phyloP scores from a whole-genome alignment of 2,329 filamentous ascomycete genomes.

The Blastomyces percursus region DNA sequence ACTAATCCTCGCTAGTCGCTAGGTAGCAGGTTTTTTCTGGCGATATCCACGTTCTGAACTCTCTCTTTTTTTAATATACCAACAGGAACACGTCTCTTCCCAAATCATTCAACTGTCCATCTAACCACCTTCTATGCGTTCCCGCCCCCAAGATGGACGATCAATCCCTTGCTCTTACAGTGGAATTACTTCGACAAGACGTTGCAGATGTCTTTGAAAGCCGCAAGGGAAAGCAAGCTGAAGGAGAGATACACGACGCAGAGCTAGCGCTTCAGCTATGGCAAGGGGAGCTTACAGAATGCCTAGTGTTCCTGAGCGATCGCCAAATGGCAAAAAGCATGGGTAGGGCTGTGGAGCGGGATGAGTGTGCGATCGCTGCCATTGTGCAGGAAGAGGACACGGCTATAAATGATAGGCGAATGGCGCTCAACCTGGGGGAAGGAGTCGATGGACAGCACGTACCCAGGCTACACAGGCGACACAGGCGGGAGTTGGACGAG shows the following conservation, averaged over 20 bases:
- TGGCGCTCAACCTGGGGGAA: neutral
- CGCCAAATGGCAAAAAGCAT: constrained; percentile 1
- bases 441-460: neutral
- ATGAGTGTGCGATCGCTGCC: neutral
- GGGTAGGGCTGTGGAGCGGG: neutral
- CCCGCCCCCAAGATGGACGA: neutral
- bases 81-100: too few relatives aligned
- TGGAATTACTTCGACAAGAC: neutral
- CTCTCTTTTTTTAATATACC: too few relatives aligned
- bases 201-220: neutral
- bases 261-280: neutral
- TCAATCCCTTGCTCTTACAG: neutral
- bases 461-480: neutral
- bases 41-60: too few relatives aligned
- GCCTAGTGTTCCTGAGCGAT: neutral
- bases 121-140: neutral
- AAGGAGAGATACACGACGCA: neutral
- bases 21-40: too few relatives aligned
- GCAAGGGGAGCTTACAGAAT: neutral
- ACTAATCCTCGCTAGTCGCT: neutral
- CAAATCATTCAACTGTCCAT: too few relatives aligned
- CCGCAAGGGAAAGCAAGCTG: neutral
- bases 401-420: neutral
- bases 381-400: neutral
- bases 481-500: neutral